Percentiles rank a stretch among this genome's conserved stretches.
phyloP scores from a whole-genome alignment of 768 basidiomycete genomes.

The Lyophyllum decastes region DNA sequence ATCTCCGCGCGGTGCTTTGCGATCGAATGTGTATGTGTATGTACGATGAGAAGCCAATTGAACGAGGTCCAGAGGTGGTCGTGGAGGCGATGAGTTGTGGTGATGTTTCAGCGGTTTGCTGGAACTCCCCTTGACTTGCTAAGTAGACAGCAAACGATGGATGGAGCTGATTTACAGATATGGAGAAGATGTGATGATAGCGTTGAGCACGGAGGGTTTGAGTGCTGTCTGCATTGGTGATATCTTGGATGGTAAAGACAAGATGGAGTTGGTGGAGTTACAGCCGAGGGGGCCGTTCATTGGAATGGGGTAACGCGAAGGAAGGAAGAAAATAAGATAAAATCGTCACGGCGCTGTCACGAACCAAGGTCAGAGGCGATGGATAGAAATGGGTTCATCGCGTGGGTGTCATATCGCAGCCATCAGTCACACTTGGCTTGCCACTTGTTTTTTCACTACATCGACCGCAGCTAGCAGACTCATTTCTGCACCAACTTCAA shows the following conservation, averaged over 20 bases:
- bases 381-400: conserved; percentile 10
- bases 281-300: neutral
- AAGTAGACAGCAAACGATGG: neutral
- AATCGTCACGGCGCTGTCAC: conserved; percentile 20
- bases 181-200: neutral
- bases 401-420: conserved; percentile 15
- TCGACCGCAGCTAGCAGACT: conserved; percentile 6
- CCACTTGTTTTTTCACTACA: conserved; percentile 22
- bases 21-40: too few relatives aligned
- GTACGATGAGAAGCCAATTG: neutral
- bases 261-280: neutral
- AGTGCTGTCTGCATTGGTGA: neutral
- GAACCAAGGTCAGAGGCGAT: conserved; percentile 11
- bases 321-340: conserved; percentile 9
- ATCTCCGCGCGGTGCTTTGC: too few relatives aligned
- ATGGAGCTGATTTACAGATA: neutral
- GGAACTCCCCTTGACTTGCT: neutral
- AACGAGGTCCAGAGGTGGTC: neutral
- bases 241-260: neutral
- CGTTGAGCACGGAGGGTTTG: neutral
- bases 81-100: neutral
- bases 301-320: conserved; percentile 9
- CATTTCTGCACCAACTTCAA: neutral
- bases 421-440: conserved; percentile 25
- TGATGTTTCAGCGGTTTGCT: neutral